Evolutionary conservation across 1,284 basidiomycete species (phyloP).

Genomic region (Leccinum ponderosum): DNA sequence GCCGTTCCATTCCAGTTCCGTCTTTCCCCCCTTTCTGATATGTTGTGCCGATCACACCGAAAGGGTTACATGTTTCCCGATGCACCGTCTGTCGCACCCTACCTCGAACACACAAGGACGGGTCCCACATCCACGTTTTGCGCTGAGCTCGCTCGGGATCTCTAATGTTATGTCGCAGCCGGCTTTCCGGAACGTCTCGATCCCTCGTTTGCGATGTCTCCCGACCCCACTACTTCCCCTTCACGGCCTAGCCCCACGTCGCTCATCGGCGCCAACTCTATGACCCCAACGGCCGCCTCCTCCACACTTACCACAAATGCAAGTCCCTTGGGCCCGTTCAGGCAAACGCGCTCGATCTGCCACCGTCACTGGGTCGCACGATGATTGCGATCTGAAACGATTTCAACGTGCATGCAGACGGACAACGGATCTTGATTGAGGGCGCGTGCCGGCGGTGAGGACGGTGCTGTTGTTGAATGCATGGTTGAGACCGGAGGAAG

Average conservation of each 20-base stretch:
- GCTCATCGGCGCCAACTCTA: constrained; percentile 78
- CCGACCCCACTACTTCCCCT: not conserved
- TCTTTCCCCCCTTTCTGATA: not conserved
- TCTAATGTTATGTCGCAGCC: constrained; percentile 76
- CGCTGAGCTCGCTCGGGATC: constrained; percentile 56
- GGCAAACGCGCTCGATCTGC: constrained; percentile 41
- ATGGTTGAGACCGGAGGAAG: no score
- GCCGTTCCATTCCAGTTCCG: constrained; percentile 1
- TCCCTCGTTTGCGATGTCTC: no score
- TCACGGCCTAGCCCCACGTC: constrained; percentile 25
- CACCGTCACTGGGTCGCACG: constrained; percentile 33
- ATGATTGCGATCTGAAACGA: no score
- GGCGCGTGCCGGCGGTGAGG: no score
- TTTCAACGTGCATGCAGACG: no score
- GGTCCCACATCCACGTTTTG: constrained; percentile 78
- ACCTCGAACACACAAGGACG: constrained; percentile 69
- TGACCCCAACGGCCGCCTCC: constrained; percentile 60
- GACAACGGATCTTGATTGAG: no score
- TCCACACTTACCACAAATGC: constrained; percentile 75
- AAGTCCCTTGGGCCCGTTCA: no score
- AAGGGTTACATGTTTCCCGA: constrained; percentile 80
- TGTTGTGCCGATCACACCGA: not conserved
- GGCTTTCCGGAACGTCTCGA: constrained; percentile 77
- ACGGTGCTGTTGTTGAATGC: no score
- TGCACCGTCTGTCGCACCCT: constrained; percentile 65